Evolutionary conservation across 2,329 filamentous ascomycete species (phyloP), one percentile per base, ranked within the genome.

Genomic region (Pseudogymnoascus sp.): DNA sequence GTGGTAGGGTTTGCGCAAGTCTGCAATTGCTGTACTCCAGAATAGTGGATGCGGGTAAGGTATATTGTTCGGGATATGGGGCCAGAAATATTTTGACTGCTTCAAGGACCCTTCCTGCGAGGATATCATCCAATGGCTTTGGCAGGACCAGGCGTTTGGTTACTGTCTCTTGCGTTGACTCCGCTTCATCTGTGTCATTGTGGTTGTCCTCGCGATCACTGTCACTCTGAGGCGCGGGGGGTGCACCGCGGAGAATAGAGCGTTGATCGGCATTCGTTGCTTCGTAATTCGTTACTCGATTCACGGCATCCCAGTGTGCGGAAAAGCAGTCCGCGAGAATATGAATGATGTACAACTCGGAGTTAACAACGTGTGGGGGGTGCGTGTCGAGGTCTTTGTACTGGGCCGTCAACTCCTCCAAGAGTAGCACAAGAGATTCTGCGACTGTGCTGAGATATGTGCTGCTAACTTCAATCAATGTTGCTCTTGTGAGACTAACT

Each of bases 281-380:
- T 24, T 44, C 31, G 15, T 33, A 33, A 29, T 41, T 58, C 39
- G 40, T 36, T 17, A 67, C 65, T 33, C 67, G 68, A 61, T 76
- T 74, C 44, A 79, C 69, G 39, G 75, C 73, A 29, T 79, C 74
- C 84, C 84, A 87, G 69, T 85, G 80, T 60, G 81, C 79, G 59
- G 80, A 78, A 66, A 84, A 88, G 69, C 85, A 88, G 68, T 88
- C 84, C 69, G 84, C 83, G 36, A 85, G 77, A 41, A 88, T 75
- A 57, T 81, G 79, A 58, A 88, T 72, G n/a, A 87, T 75, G 67
- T 85, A 88, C 57, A 85, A 75, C 70, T 88, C 85, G 15, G 86
- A 87, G 54, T 83, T 77, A 33, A 87, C 74, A 59, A 88, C 77
- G 68, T 86, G 82, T 37, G 78, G 74, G 1, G 84, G 84, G 66